These are phyloP conservation scores for Haemoproteus tartakovskyi DNA, from an alignment of 169 alveolate species.

Conservation along the genomic window DNA sequence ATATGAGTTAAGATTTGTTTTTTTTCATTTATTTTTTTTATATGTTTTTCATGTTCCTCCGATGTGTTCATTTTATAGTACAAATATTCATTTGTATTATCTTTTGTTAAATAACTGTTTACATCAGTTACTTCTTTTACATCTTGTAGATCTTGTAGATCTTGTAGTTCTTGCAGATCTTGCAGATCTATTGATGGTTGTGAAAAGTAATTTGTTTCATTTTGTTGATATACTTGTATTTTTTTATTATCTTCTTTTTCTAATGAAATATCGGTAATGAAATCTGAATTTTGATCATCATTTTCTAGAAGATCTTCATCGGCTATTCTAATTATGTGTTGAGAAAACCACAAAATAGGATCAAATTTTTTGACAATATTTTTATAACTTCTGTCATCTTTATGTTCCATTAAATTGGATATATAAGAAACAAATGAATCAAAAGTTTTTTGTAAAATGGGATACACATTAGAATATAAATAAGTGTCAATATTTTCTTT, in stretches of 20 bases:
- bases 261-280: neutral
- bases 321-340: constrained; percentile 35
- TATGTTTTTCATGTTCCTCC: constrained; percentile 4
- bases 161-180: too few species aligned
- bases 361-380: constrained; percentile 21
- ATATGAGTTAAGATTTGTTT: constrained; percentile 22
- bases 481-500: constrained; percentile 39
- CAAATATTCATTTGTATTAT: constrained; percentile 24
- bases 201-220: too few species aligned
- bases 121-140: too few species aligned
- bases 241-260: neutral
- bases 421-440: constrained; percentile 41
- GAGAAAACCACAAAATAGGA: constrained; percentile 41
- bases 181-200: too few species aligned
- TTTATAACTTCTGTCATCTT: constrained; percentile 24
- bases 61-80: constrained; percentile 15
- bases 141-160: too few species aligned
- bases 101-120: neutral
- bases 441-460: constrained; percentile 50
- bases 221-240: too few species aligned
- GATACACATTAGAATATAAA: constrained; percentile 42
- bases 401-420: constrained; percentile 9
- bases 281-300: neutral
- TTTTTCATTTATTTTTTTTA: constrained; percentile 12
- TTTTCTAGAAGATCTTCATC: constrained; percentile 10